Base-by-base conservation (phyloP, 805 yeast species). In the Zygosaccharomyces rouxii region DNA sequence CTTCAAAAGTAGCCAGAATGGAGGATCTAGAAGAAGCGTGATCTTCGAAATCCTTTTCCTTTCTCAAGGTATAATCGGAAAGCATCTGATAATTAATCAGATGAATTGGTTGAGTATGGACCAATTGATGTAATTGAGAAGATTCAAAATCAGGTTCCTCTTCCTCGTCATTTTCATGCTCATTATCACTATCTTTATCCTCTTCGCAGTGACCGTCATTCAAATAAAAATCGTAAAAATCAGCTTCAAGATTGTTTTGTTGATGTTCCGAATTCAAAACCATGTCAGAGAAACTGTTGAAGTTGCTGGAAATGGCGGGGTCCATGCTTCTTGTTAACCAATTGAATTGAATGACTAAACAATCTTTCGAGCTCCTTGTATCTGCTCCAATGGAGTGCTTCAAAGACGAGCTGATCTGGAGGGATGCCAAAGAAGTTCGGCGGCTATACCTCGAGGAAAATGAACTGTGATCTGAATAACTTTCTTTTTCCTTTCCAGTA, bases 71-170 rank as follows among this genome's bases (percentile, higher is more conserved):
- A 14, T 43, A 31, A 14, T 33, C 48, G 23, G 33, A 44, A 46
- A 54, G 47, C 41, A 28, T 41, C 21, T 49, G 48, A 14, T 50
- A 38, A 19, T 55, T 41, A 3, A 54, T 46, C 41, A 57, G 40
- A 41, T 55, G 59, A 5, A 58, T 44, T 38, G 66, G 64, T 31
- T 58, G 63, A 4, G 66, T 60, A 35, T 61, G 66, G 13, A 61
- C 51, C 26, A 61, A 29, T 7, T 42, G 49, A 31, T 50, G 54
- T 19, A 53, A 19, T 26, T 53, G 54, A 2, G 54, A 50, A 2
- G 54, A 53, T 29, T 53, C 56, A 26, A 50, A 50, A 22, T 31
- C 37, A 16, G 10, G 37, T 11, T 42, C 39, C 11, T 37, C 47
- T 9, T 44, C 52, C n/a, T 35, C 49, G 26, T 44, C 25, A 9